Base-by-base conservation (phyloP, 169 alveolate genomes). In the Plasmodium malariae region DNA sequence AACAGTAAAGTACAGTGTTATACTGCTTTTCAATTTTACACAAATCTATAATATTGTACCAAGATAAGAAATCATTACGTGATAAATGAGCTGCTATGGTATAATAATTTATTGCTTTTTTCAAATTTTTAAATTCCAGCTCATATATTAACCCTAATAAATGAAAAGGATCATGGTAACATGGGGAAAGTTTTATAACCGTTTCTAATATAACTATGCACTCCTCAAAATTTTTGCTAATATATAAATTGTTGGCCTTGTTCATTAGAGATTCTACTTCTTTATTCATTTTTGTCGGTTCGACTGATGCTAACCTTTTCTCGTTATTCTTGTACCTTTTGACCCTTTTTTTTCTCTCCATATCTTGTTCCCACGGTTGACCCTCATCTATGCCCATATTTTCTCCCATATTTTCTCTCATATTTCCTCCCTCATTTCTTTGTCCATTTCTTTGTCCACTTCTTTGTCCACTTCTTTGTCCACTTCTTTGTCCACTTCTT, bases 141-240 rank as follows among this genome's bases (percentile, higher is more conserved):
- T 96, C 97, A 89, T 96, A 95, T 59, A 96, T 96, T n/a, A 96
- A 92, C 2, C 98, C 98, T 28, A 96, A 87, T 89, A 96, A 93
- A 59, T 96, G 98, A 90, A 95, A 96, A 37, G 98, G 98, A 86
- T 96, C 98, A 26, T 96, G 98, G 21, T 94, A 57, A 14, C 96
- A 95, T 14, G 98, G 98, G 1, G 98, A 95, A 43, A 93, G 40
- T 32, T 93, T 94, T 24, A 96, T 96, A 9, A 96, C 85, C 28
- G 94, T 96, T 87, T 96, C 95, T 45, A 94, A 76, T 17, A 92
- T 68, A 68, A 57, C 88, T 49, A 92, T 89, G 40, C 96, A 94
- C 30, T 69, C 86, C 2, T 92, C 72, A 69, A 92, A 94, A 51
- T 92, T 74, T 43, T 94, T 68, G 62, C 59, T 92, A 55, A 94